A percentile compares a stretch with the other conserved stretches of the same genome.
phyloP scores from a whole-genome alignment of 2,329 filamentous ascomycete species.

The Chaetomium olivaceum region DNA sequence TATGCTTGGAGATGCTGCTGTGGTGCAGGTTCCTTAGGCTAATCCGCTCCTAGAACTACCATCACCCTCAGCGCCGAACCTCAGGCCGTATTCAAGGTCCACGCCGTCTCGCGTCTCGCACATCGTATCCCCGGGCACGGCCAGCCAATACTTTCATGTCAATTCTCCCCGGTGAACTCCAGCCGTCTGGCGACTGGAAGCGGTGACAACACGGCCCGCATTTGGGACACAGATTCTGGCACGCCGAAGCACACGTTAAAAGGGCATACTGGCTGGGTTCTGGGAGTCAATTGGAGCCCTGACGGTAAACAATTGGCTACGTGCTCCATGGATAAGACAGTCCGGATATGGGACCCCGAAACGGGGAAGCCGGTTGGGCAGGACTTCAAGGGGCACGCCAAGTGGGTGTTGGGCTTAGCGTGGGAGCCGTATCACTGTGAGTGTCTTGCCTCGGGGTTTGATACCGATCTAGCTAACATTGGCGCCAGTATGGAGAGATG shows the following conservation, averaged over 20 bases:
- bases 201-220: conserved; percentile 85
- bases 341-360: conserved; percentile 85
- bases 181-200: conserved; percentile 81
- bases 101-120: conserved; percentile 86
- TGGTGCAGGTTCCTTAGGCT: conserved; percentile 30
- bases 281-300: conserved; percentile 84
- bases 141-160: conserved; percentile 80
- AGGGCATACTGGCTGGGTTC: conserved; percentile 86
- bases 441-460: neutral
- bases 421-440: conserved; percentile 87
- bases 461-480: neutral
- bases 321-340: conserved; percentile 88
- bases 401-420: conserved; percentile 82
- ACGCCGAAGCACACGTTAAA: conserved; percentile 84
- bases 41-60: conserved; percentile 34
- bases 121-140: conserved; percentile 88
- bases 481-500: conserved; percentile 59
- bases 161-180: conserved; percentile 80
- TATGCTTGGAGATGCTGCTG: conserved; percentile 38
- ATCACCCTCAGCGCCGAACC: conserved; percentile 64
- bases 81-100: conserved; percentile 91
- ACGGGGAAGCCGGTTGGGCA: conserved; percentile 73
- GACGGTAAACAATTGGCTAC: conserved; percentile 81
- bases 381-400: conserved; percentile 79
- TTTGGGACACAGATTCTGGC: conserved; percentile 95